Evolutionary conservation across 1,139 yeast species (phyloP).

Genomic region (Zygotorulaspora mrakii): DNA sequence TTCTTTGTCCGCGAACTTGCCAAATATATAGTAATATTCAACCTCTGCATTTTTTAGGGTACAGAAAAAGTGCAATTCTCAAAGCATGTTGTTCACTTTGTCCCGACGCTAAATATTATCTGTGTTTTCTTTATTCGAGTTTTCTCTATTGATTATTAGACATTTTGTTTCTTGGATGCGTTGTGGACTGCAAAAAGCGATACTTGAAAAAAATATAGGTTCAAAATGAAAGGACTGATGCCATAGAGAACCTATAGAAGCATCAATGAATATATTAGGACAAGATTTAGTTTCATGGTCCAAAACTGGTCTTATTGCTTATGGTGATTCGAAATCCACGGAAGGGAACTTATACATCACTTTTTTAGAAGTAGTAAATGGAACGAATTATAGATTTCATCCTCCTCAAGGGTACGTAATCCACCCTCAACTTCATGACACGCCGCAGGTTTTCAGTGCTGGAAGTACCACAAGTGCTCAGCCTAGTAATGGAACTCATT

Average conservation of each 20-base stretch:
- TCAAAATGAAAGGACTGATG: too few species aligned
- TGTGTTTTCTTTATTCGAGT: too few species aligned
- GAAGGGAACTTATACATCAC: constrained; percentile 35
- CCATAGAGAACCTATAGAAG: too few species aligned
- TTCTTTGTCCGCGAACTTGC: not conserved
- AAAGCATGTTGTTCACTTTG: constrained; percentile 1
- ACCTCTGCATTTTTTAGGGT: constrained; percentile 1
- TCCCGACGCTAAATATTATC: too few species aligned
- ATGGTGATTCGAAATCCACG: constrained; percentile 32
- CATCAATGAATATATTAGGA: constrained; percentile 15
- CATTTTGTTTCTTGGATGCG: too few species aligned
- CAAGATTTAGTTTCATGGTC: constrained; percentile 34
- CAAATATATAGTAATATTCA: not conserved
- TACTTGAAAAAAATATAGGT: too few species aligned
- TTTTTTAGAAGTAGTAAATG: constrained; percentile 36
- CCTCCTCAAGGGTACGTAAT: constrained; percentile 34
- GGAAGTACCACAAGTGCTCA: constrained; percentile 3
- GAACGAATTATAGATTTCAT: constrained; percentile 38
- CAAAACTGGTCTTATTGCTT: constrained; percentile 37
- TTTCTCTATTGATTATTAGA: too few species aligned
- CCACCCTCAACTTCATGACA: constrained; percentile 35
- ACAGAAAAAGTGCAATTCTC: too few species aligned
- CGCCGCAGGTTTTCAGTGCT: constrained; percentile 5
- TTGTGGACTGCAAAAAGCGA: too few species aligned
- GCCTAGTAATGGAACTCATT: constrained; percentile 5